Conservation (phyloP, 2,329 filamentous ascomycete species). For the Hypoxylon sp. region DNA sequence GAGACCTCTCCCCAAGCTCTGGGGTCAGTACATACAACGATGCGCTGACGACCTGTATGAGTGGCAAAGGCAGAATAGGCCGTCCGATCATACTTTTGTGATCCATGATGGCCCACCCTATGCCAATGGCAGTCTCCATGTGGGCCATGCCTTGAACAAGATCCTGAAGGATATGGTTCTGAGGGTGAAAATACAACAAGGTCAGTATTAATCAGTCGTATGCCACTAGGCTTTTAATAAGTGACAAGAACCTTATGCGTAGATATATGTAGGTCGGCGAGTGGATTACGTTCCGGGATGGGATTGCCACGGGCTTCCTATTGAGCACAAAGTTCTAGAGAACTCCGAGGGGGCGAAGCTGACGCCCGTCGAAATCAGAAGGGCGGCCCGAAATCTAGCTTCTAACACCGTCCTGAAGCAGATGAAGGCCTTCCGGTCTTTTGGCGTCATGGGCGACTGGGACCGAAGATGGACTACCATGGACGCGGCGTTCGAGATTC, state of each 20-base stretch:
- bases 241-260: slow-evolving; percentile 30
- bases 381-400: slow-evolving; percentile 74
- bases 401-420: slow-evolving; percentile 76
- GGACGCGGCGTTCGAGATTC: slow-evolving; percentile 79
- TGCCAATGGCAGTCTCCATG: slow-evolving; percentile 90
- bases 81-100: slow-evolving; percentile 73
- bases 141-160: slow-evolving; percentile 97
- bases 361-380: slow-evolving; percentile 70
- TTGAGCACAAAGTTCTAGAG: slow-evolving; percentile 93
- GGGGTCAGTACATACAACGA: slow-evolving; percentile 74
- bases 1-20: slow-evolving; percentile 63
- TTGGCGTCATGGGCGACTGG: slow-evolving; percentile 87
- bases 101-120: slow-evolving; percentile 98
- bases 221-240: not conserved
- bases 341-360: slow-evolving; percentile 56
- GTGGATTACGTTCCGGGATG: slow-evolving; percentile 91
- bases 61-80: slow-evolving; percentile 78
- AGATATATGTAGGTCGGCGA: slow-evolving; percentile 62
- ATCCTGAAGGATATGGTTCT: slow-evolving; percentile 95
- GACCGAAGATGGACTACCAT: slow-evolving; percentile 81
- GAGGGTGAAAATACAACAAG: slow-evolving; percentile 82
- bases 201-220: slow-evolving; percentile 38
- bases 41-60: slow-evolving; percentile 90
- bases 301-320: slow-evolving; percentile 98
- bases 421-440: slow-evolving; percentile 78